Conservation (phyloP, 176 grass and related monocot genomes). For the Rhynchospora pubera region DNA sequence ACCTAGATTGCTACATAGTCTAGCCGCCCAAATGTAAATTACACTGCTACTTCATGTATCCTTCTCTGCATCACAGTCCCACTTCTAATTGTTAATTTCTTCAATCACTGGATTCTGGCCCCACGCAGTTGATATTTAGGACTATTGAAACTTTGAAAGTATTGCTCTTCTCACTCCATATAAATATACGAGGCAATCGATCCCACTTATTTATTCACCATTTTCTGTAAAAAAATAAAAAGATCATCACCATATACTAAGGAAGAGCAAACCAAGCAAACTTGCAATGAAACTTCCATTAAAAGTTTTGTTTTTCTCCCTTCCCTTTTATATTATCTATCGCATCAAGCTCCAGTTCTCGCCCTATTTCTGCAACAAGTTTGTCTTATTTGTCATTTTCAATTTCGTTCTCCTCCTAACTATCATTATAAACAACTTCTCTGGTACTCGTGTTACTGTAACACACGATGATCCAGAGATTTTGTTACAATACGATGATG, state of each 20-base stretch:
- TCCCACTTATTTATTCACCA: not conserved
- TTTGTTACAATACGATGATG: too few species aligned
- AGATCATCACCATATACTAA: not conserved
- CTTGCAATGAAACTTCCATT: not conserved
- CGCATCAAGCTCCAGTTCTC: not conserved
- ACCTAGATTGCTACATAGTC: not conserved
- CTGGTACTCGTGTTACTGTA: not conserved
- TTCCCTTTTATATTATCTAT: not conserved
- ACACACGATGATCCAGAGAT: too few species aligned
- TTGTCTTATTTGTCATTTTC: not conserved
- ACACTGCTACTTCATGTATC: not conserved
- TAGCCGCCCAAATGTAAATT: not conserved
- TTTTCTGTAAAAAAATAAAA: not conserved
- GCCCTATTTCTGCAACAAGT: not conserved
- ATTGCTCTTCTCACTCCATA: too few species aligned
- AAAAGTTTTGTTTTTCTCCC: not conserved
- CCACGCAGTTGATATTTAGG: too few species aligned
- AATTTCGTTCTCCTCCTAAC: not conserved
- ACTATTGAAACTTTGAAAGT: too few species aligned
- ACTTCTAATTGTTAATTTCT: not conserved
- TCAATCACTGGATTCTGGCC: too few species aligned
- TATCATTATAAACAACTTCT: not conserved
- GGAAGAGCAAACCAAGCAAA: not conserved
- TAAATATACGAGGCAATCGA: too few species aligned
- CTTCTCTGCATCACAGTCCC: not conserved